Base-by-base conservation (phyloP, 1,284 basidiomycete genomes). In the Boletus smithii region DNA sequence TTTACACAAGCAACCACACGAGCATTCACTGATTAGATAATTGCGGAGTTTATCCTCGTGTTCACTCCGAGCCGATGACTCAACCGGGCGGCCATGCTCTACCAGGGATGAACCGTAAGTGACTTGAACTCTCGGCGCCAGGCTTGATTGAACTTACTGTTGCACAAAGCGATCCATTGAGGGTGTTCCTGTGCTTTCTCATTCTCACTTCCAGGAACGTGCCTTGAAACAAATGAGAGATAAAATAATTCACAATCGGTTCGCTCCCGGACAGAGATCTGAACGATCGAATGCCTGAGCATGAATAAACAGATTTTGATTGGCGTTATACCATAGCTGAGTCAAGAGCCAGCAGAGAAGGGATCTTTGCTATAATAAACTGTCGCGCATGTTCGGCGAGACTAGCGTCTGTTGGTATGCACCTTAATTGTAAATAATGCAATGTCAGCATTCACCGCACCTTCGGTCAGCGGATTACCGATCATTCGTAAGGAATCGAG, bases 161-260 rank as follows among this genome's bases (percentile, higher is more conserved):
- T 53, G 56, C 82, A 84, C 26, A 92, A 69, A 32, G 70, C 70
- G 30, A 62, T 57, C 82, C 84, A 89, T 45, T 77, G 80, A 30
- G 83, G 83, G 57, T 88, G 82, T 53, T 69, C 65, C 56, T 66
- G 61, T 44, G 56, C 55, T 45, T 76, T 73, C 48, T 72, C 73
- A 22, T 73, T 70, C 17, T 79, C 76, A 26, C 71, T 66, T 18
- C 65, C 62, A 27, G 70, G 66, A 35, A 65, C 60, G 35, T 76
- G 66, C 42, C 75, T 77, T 42, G 73, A 70, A 52, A 85, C 71
- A 58, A 72, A 75, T 29, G 83, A 83, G 44, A 95, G 71, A 67
- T 94, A 95, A 62, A 87, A 90, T 33, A 91, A 67, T 68, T 97
- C 94, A 41, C 87, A 83, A 59, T 97, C 95, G n/a, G 69, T 73